Percentiles rank a stretch among this genome's conserved stretches.
Evolutionary conservation across 2,329 filamentous ascomycete species (phyloP).

Genomic region (Botrytis porri): DNA sequence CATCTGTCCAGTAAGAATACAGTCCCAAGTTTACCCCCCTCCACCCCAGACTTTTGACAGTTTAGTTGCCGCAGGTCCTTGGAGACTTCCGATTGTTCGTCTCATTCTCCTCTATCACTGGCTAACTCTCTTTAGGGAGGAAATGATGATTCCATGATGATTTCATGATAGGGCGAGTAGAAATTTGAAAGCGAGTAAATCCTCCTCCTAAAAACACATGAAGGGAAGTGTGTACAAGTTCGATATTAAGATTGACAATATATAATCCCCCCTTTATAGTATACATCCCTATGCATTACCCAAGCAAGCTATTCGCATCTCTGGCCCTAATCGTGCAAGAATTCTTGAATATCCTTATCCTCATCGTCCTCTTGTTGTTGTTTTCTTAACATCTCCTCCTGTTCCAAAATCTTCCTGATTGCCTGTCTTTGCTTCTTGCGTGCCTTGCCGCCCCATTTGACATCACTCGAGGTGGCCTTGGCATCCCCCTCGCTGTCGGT

Average conservation of each 20-base stretch:
- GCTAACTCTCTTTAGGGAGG: not conserved
- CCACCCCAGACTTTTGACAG: slow-evolving; percentile 22
- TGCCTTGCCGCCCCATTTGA: slow-evolving; percentile 67
- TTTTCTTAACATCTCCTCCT: slow-evolving; percentile 52
- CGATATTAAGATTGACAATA: slow-evolving; percentile 20
- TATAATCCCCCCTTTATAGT: not conserved
- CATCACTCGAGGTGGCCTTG: slow-evolving; percentile 36
- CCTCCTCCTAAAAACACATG: not conserved
- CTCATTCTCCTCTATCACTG: not conserved
- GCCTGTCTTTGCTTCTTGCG: slow-evolving; percentile 65
- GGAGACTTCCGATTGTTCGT: slow-evolving; percentile 14
- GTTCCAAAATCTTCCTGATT: slow-evolving; percentile 62
- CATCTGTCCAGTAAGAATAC: not conserved
- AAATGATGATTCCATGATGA: not conserved
- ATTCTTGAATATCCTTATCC: slow-evolving; percentile 73
- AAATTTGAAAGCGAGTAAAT: not conserved
- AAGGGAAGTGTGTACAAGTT: not conserved
- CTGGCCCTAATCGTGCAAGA: slow-evolving; percentile 52
- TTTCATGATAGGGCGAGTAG: not conserved
- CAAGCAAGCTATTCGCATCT: not conserved
- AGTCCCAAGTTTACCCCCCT: not conserved
- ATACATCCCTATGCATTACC: not conserved
- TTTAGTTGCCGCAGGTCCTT: slow-evolving; percentile 28
- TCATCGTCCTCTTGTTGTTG: slow-evolving; percentile 62
- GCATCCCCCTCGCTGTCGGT: slow-evolving; percentile 49